A percentile compares a stretch with the other conserved stretches of the same genome.
Evolutionary conservation across 805 yeast genomes (phyloP).

Genomic region (Starmerella apis): DNA sequence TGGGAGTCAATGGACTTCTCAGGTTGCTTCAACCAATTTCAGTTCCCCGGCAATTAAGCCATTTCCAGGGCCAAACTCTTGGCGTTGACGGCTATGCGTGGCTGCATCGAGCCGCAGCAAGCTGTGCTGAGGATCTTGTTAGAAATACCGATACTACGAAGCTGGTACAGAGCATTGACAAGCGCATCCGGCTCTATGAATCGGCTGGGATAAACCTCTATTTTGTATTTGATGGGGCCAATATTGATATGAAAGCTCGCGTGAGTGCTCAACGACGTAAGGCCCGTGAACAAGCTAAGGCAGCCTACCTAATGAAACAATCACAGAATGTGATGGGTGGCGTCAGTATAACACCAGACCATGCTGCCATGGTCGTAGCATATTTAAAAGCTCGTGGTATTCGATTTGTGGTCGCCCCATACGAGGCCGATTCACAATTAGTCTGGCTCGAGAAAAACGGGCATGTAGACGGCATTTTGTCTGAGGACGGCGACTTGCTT

Average conservation of each 20-base stretch:
- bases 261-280: constrained; percentile 58
- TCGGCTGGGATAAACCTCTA: constrained; percentile 67
- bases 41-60: constrained; percentile 44
- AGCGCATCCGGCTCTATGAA: constrained; percentile 54
- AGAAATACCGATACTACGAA: constrained; percentile 51
- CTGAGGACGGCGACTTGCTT: constrained; percentile 89
- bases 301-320: constrained; percentile 3
- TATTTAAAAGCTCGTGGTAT: constrained; percentile 45
- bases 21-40: constrained; percentile 72
- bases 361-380: constrained; percentile 77
- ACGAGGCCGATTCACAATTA: constrained; percentile 96
- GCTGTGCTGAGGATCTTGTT: constrained; percentile 77
- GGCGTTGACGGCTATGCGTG: constrained; percentile 97
- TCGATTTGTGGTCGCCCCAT: constrained; percentile 84
- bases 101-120: constrained; percentile 77
- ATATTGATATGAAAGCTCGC: constrained; percentile 62
- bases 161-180: constrained; percentile 54
- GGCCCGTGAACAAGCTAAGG: constrained; percentile 45
- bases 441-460: constrained; percentile 73
- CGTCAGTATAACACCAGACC: constrained; percentile 76
- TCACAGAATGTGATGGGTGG: constrained; percentile 33
- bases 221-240: constrained; percentile 88
- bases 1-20: constrained; percentile 80
- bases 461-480: constrained; percentile 69
- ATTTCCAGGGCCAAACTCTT: constrained; percentile 59